Percentiles rank a stretch among this genome's conserved stretches.
These are phyloP conservation scores for Leccinum subgranulosum DNA, from an alignment of 768 basidiomycete genomes.

Conservation along the genomic window DNA sequence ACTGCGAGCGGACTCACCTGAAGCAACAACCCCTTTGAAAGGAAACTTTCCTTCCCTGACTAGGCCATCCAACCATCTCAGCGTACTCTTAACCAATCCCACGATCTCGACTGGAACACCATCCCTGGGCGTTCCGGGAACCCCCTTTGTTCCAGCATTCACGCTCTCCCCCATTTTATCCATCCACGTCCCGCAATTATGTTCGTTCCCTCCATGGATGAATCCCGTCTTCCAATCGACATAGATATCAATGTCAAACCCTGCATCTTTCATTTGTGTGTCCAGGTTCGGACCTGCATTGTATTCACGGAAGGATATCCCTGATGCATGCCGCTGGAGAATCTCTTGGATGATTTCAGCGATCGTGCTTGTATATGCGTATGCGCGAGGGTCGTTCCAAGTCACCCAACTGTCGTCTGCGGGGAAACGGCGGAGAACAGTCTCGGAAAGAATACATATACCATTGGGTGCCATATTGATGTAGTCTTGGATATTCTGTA, in stretches of 20 bases:
- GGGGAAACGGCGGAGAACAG: constrained; percentile 91
- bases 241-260: constrained; percentile 88
- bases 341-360: constrained; percentile 98
- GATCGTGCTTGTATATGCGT: constrained; percentile 74
- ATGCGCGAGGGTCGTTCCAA: constrained; percentile 86
- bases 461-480: constrained; percentile 82
- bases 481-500: constrained; percentile 98
- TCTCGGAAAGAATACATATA: constrained; percentile 70
- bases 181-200: constrained; percentile 97
- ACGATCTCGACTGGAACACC: constrained; percentile 96
- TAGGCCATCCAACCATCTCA: constrained; percentile 82
- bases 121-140: constrained; percentile 95
- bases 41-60: constrained; percentile 71
- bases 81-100: constrained; percentile 87
- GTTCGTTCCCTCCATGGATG: constrained; percentile 78
- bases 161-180: constrained; percentile 97
- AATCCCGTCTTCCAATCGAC: constrained; percentile 98
- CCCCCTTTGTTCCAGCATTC: constrained; percentile 89
- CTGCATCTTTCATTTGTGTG: constrained; percentile 90
- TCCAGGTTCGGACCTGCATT: constrained; percentile 98
- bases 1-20: constrained; percentile 47
- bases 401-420: constrained; percentile 90
- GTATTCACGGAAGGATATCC: constrained; percentile 92
- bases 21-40: constrained; percentile 83
- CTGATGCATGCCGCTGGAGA: constrained; percentile 87